Evolutionary conservation across 2,329 filamentous ascomycete genomes (phyloP).

Genomic region (Verticillium alfalfae): DNA sequence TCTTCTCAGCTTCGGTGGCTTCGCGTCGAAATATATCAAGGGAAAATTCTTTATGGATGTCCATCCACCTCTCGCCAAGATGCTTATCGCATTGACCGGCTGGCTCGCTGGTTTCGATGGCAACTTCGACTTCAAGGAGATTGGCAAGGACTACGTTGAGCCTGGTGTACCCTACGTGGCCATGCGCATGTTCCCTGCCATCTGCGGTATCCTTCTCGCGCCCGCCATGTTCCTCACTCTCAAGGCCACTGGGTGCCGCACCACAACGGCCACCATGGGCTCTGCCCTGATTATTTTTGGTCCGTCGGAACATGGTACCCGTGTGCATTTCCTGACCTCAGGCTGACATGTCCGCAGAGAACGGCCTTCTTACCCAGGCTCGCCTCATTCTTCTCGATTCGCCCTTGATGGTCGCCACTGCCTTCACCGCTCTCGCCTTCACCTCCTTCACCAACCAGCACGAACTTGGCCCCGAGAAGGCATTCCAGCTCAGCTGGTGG

Average conservation of each 20-base stretch:
- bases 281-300: slow-evolving; percentile 86
- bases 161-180: slow-evolving; percentile 93
- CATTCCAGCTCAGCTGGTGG: slow-evolving; percentile 92
- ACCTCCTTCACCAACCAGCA: slow-evolving; percentile 95
- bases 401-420: slow-evolving; percentile 87
- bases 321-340: neutral
- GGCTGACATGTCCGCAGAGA: slow-evolving; percentile 54
- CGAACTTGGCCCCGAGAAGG: slow-evolving; percentile 81
- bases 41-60: slow-evolving; percentile 99
- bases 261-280: slow-evolving; percentile 76
- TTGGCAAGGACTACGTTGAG: slow-evolving; percentile 97
- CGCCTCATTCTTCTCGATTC: slow-evolving; percentile 95
- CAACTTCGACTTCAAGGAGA: slow-evolving; percentile 98
- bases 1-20: slow-evolving; percentile 78
- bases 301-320: slow-evolving; percentile 32
- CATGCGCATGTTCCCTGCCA: slow-evolving; percentile 89
- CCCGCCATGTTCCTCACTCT: slow-evolving; percentile 93
- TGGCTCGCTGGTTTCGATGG: slow-evolving; percentile 95
- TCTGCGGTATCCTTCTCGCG: slow-evolving; percentile 82
- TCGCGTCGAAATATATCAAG: slow-evolving; percentile 99
- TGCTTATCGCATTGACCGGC: slow-evolving; percentile 90
- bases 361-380: slow-evolving; percentile 90
- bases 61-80: slow-evolving; percentile 94
- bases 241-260: slow-evolving; percentile 85
- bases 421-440: slow-evolving; percentile 84